phyloP scores from a whole-genome alignment of 768 basidiomycete genomes.

The Russula earlei region DNA sequence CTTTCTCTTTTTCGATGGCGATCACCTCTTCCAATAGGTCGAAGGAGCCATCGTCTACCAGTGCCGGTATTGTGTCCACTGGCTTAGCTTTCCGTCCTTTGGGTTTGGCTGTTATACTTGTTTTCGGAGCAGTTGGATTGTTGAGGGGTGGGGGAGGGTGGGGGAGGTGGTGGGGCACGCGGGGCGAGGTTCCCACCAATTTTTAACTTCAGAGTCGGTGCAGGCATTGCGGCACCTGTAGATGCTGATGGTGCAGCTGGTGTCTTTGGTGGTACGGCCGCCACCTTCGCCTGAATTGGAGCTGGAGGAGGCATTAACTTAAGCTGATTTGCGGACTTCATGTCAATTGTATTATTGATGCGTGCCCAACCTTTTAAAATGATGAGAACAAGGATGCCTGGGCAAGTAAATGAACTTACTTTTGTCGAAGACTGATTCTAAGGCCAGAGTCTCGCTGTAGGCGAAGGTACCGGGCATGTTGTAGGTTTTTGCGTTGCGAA shows the following conservation, averaged over 20 bases:
- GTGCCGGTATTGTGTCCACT: slow-evolving; percentile 43
- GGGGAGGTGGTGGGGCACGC: slow-evolving; percentile 15
- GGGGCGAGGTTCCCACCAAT: slow-evolving; percentile 23
- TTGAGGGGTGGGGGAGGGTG: slow-evolving; percentile 21
- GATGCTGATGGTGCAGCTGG: not conserved
- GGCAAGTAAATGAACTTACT: slow-evolving; percentile 37
- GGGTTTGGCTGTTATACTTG: slow-evolving; percentile 16
- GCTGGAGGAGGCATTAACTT: slow-evolving; percentile 18
- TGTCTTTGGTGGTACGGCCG: not conserved
- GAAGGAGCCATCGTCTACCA: slow-evolving; percentile 63
- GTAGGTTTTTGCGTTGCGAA: slow-evolving; percentile 79
- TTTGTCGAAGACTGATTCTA: slow-evolving; percentile 82
- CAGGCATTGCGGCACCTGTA: slow-evolving; percentile 24
- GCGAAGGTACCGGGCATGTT: slow-evolving; percentile 65
- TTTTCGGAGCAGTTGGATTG: slow-evolving; percentile 2
- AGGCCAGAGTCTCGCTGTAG: slow-evolving; percentile 60
- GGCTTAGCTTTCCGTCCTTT: slow-evolving; percentile 37
- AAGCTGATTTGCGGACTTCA: slow-evolving; percentile 34
- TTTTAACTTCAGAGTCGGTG: slow-evolving; percentile 27
- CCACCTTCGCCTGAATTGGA: slow-evolving; percentile 13
- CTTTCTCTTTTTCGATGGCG: slow-evolving; percentile 49
- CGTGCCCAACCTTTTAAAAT: slow-evolving; percentile 66
- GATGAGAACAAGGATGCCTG: not conserved
- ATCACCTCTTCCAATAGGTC: slow-evolving; percentile 76
- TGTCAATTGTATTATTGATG: slow-evolving; percentile 75